Evolutionary conservation across 257 asterid genomes (phyloP).

Genomic region (Lavandula angustifolia): DNA sequence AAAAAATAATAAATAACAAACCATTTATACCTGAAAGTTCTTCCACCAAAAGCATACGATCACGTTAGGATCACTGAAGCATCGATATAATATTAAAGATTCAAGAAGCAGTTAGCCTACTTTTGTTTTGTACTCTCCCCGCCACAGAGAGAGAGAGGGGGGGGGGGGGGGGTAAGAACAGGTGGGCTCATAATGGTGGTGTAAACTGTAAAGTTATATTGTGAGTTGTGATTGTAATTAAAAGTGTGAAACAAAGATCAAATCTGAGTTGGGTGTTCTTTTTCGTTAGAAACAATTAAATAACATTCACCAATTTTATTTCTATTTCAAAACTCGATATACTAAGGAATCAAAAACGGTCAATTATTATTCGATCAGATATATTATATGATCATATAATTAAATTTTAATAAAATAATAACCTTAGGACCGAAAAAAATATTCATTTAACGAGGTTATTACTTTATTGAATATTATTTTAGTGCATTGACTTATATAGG

Average conservation of each 20-base stretch:
- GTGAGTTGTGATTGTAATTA: constrained; percentile 20
- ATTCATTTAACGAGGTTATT: no score
- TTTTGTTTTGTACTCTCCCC: neutral
- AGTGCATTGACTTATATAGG: no score
- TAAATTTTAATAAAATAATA: no score
- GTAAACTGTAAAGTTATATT: constrained; percentile 4
- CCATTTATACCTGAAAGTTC: neutral
- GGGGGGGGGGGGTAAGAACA: neutral
- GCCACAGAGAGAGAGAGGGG: neutral
- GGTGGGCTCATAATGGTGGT: constrained; percentile 10
- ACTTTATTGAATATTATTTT: no score
- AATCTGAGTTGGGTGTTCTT: constrained; percentile 14
- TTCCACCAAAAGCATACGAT: constrained; percentile 1
- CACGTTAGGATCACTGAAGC: neutral
- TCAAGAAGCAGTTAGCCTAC: neutral
- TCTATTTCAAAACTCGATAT: neutral
- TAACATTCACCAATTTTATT: neutral
- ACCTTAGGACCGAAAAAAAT: no score
- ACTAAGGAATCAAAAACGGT: no score
- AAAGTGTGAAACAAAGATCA: neutral
- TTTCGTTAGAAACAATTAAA: neutral
- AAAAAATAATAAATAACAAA: neutral
- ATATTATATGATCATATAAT: no score
- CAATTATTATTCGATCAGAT: no score
- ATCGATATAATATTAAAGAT: neutral